phyloP scores from a whole-genome alignment of 306 rosid genomes.

The Vigna radiata region DNA sequence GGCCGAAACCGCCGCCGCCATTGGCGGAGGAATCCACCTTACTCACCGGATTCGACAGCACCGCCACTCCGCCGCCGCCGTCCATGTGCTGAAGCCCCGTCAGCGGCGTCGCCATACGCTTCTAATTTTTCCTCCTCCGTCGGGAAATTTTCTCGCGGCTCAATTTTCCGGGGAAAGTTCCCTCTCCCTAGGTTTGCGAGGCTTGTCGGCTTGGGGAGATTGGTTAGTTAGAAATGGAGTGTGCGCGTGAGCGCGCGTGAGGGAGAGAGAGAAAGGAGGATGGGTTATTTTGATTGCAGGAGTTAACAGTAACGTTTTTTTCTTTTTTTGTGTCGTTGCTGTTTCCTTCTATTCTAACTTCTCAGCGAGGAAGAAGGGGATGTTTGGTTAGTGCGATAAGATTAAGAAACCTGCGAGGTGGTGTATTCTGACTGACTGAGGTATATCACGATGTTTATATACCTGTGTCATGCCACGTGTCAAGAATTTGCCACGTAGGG shows the following conservation, averaged over 20 bases:
- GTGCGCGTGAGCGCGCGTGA: background rate
- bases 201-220: background rate
- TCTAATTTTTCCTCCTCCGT: background rate
- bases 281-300: conserved; percentile 18
- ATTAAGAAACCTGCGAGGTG: conserved; percentile 44
- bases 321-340: background rate
- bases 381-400: conserved; percentile 46
- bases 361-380: conserved; percentile 41
- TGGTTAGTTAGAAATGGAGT: conserved; percentile 23
- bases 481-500: conserved; percentile 50
- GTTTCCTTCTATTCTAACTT: conserved; percentile 14
- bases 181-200: conserved; percentile 42
- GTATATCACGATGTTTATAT: conserved; percentile 34
- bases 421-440: conserved; percentile 14
- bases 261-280: background rate
- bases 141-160: conserved; percentile 29
- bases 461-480: conserved; percentile 60
- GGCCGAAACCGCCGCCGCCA: conserved; percentile 56
- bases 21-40: conserved; percentile 68
- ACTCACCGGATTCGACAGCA: conserved; percentile 65
- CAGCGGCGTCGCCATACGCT: conserved; percentile 80
- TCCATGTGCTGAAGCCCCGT: conserved; percentile 66
- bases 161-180: conserved; percentile 42
- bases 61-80: conserved; percentile 79
- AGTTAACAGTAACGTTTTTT: conserved; percentile 31